Evolutionary conservation across 345 rosid species (phyloP).

Genomic region (Noccaea bulbosa): DNA sequence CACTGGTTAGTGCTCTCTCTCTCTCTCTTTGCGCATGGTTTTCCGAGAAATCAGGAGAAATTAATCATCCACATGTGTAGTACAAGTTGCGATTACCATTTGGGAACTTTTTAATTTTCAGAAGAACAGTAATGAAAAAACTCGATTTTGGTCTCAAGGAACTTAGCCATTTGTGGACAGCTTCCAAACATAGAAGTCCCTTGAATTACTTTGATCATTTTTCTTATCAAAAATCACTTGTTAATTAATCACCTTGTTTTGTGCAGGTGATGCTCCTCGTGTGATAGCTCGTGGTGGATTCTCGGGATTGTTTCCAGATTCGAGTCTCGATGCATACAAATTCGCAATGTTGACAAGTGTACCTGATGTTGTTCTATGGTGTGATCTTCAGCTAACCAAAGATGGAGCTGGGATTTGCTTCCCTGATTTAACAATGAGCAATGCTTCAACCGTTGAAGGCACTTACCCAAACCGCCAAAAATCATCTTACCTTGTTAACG

Average conservation of each 20-base stretch:
- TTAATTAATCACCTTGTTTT: not conserved
- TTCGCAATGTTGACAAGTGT: conserved; percentile 48
- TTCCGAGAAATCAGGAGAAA: not conserved
- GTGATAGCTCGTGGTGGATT: conserved; percentile 93
- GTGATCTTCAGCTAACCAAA: conserved; percentile 91
- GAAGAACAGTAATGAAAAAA: not conserved
- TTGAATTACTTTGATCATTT: not conserved
- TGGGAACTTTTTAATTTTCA: not conserved
- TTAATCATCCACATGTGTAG: not conserved
- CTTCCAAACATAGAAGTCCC: not conserved
- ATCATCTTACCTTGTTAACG: conserved; percentile 55
- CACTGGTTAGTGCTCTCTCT: conserved; percentile 48
- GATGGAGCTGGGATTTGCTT: conserved; percentile 77
- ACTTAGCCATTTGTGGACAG: not conserved
- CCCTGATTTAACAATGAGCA: conserved; percentile 61
- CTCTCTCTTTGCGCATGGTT: not conserved
- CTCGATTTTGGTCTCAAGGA: not conserved
- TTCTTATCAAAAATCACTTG: not conserved
- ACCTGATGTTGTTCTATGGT: conserved; percentile 52
- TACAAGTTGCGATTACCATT: not conserved
- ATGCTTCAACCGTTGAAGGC: conserved; percentile 34
- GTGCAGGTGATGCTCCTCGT: conserved; percentile 62
- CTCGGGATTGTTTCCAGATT: conserved; percentile 83
- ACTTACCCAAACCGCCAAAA: conserved; percentile 17
- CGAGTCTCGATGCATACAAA: conserved; percentile 57